Base-by-base conservation (phyloP, 1,139 yeast genomes). In the Diutina sp. region DNA sequence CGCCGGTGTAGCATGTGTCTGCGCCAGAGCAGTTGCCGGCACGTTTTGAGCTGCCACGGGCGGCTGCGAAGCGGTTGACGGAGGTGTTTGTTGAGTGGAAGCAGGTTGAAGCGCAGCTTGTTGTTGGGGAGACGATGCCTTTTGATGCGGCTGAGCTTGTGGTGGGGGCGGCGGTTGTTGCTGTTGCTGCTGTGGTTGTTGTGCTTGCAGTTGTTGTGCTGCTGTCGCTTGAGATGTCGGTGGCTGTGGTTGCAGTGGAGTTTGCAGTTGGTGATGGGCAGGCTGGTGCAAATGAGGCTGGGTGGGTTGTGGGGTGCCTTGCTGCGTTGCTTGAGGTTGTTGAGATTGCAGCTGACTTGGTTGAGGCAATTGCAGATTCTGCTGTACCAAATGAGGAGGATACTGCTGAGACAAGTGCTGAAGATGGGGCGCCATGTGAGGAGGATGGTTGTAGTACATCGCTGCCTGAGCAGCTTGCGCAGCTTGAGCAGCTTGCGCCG, bases 201-300 rank as follows among this genome's bases (percentile, higher is more conserved):
- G 30, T 46, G 44, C 56, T 18, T 53, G 50, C 12, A 16, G 48
- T 51, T 59, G 61, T 41, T 58, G 60, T 14, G 25, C 25, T 3
- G 25, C 4, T 21, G 25, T 21, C 25, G 25, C 3, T 21, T 21
- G 25, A 21, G 25, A 21, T 4, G 25, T 4, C 3, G 25, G 25
- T 35, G 47, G 55, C 12, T 47, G 55, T 45, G 51, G 58, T 46
- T 54, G 57, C 45, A 46, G 57, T 45, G 51, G 55, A 12, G 53
- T 56, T 29, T 52, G 57, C 38, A 44, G 55, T 30, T 53, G 60
- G 25, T 52, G 58, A 5, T 35, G 41, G 14, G 41, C 14, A 9
- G 41, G n/a, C 14, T 35, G 41, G 41, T 35, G 41, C n/a, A 35
- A 35, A 35, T 35, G 41, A 5, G 41, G 11, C 41, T 11, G 41